Conservation (phyloP, 2,329 filamentous ascomycete species). For the Claviceps citrina region DNA sequence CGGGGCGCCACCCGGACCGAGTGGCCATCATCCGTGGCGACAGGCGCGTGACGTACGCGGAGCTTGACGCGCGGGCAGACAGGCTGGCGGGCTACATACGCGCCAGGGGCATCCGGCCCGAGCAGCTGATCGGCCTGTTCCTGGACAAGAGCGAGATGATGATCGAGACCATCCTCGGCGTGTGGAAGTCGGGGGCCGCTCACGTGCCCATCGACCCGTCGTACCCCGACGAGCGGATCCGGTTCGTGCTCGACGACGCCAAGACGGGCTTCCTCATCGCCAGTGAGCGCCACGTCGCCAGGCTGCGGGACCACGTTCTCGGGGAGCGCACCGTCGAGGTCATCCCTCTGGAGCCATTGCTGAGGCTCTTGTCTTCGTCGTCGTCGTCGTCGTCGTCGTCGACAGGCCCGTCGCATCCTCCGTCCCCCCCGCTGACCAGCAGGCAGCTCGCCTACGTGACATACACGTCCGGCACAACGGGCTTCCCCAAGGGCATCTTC, state of each 20-base stretch:
- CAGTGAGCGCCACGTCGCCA: not conserved
- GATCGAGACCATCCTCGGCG: slow-evolving; percentile 1
- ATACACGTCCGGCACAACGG: slow-evolving; percentile 34
- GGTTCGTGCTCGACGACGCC: slow-evolving; percentile 2
- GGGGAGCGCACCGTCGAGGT: not conserved
- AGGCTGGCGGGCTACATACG: not conserved
- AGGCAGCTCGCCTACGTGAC: slow-evolving; percentile 18
- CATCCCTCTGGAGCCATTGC: not conserved
- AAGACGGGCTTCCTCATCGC: slow-evolving; percentile 1
- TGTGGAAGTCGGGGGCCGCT: slow-evolving; percentile 5
- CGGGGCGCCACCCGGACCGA: not conserved
- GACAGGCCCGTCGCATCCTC: too few species aligned
- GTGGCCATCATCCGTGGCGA: not conserved
- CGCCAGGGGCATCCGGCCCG: not conserved
- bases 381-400: not conserved
- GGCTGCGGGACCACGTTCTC: not conserved
- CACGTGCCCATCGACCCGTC: slow-evolving; percentile 5
- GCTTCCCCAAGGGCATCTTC: slow-evolving; percentile 30
- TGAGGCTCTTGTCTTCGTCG: not conserved
- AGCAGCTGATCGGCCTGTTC: slow-evolving; percentile 1
- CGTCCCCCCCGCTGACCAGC: not conserved
- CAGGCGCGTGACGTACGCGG: not conserved
- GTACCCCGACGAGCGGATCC: slow-evolving; percentile 3
- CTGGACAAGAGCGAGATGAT: slow-evolving; percentile 3
- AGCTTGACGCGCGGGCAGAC: not conserved